Base-by-base conservation (phyloP, 148 eudicot species). In the Fagopyrum tataricum region DNA sequence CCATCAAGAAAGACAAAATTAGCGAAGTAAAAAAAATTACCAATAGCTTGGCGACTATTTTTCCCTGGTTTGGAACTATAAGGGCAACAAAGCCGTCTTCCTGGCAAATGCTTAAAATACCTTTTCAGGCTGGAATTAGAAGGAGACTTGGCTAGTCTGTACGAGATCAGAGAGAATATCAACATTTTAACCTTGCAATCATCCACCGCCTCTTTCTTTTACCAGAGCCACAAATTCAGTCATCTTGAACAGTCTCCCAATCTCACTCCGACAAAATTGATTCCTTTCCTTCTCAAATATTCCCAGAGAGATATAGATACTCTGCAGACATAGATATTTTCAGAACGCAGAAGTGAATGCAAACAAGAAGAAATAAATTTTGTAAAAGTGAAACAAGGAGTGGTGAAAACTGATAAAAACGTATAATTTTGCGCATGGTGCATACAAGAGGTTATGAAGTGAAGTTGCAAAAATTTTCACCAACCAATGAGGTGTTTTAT, bases 61-160 rank as follows among this genome's bases (percentile, higher is more conserved):
- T 37, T 42, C 68, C 42, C n/a, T 14, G 42, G 43, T 37, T 62
- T 62, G 68, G 68, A 62, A 5, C 68, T 62, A 18, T 62, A 31
- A 62, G 0, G 68, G 64, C 21, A 23, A 4, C n/a, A 13, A 62
- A 14, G 68, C 41, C 68, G 37, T 62, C 68, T 62, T 62, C 43
- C 37, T 26, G 68, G 7, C 14, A 37, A 37, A 26, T 26, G n/a
- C 68, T 62, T 62, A 62, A 26, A 26, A 6, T 42, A 31, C 42
- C 13, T 62, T 4, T 26, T 26, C n/a, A 62, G 6, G 43, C 42
- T 31, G n/a, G 68, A 62, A 62, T 24, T 10, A 59, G 15, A 10
- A 59, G 39, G 40, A 59, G 40, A 24, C 5, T 59, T 59, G 67
- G 67, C 67, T 59, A 59, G 26, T 26, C 20, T 55, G 26, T 55